Conservation (phyloP, 306 rosid genomes). For the Casuarina cunninghamiana region DNA sequence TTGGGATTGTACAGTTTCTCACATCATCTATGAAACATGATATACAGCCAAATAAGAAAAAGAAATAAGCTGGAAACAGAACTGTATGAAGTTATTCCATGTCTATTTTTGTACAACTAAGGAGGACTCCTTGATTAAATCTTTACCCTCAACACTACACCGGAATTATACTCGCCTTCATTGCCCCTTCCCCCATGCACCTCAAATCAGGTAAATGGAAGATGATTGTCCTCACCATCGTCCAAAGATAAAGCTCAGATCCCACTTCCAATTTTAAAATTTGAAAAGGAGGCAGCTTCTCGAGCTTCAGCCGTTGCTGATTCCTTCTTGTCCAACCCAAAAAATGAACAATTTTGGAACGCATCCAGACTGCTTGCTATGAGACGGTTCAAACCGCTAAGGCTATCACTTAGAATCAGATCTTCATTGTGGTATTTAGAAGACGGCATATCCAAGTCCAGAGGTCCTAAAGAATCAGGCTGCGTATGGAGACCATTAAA, state of each 20-base stretch:
- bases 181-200: constrained; percentile 38
- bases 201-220: constrained; percentile 45
- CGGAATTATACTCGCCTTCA: not conserved
- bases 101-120: constrained; percentile 50
- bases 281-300: constrained; percentile 56
- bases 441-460: constrained; percentile 79
- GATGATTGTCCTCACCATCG: constrained; percentile 38
- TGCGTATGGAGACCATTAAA: constrained; percentile 36
- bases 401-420: constrained; percentile 74
- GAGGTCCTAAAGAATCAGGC: constrained; percentile 93
- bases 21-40: constrained; percentile 30
- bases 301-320: constrained; percentile 54
- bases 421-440: constrained; percentile 72
- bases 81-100: constrained; percentile 27
- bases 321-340: constrained; percentile 88
- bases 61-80: constrained; percentile 9
- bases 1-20: constrained; percentile 22
- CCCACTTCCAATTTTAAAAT: constrained; percentile 66
- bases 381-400: constrained; percentile 86
- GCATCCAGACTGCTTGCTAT: constrained; percentile 99
- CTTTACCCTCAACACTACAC: constrained; percentile 41
- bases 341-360: constrained; percentile 95
- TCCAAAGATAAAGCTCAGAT: constrained; percentile 36
- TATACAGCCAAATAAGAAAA: constrained; percentile 19
- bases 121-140: constrained; percentile 29